Percentiles rank a stretch among this genome's conserved stretches.
Conservation (phyloP, 805 yeast species). For the Teunomyces panamensis region DNA sequence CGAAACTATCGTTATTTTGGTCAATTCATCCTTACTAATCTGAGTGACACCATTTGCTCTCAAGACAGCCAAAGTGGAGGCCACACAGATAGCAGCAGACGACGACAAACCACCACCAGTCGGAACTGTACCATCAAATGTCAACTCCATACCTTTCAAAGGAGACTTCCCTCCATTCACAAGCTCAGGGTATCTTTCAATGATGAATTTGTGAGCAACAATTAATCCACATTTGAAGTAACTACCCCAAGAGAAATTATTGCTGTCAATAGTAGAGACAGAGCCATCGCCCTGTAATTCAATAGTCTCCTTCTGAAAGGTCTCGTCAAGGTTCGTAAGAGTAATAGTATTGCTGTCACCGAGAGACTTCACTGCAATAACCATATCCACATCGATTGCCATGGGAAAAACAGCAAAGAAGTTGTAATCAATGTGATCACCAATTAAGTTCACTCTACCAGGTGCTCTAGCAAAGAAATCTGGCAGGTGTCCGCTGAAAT, state of each 20-base stretch:
- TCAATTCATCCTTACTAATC: conserved; percentile 50
- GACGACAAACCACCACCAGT: conserved; percentile 71
- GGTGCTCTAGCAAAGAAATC: conserved; percentile 61
- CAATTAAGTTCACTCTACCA: conserved; percentile 73
- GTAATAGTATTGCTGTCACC: conserved; percentile 20
- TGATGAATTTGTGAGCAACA: conserved; percentile 53
- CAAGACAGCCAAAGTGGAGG: conserved; percentile 57
- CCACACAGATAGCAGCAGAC: conserved; percentile 69
- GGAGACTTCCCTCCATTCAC: conserved; percentile 15
- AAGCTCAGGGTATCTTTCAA: conserved; percentile 28
- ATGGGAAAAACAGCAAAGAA: conserved; percentile 67
- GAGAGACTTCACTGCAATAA: conserved; percentile 44
- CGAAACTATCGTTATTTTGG: conserved; percentile 58
- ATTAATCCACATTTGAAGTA: conserved; percentile 64
- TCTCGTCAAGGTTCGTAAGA: conserved; percentile 30
- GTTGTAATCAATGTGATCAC: conserved; percentile 73
- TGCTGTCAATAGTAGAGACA: conserved; percentile 45
- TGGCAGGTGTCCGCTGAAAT: conserved; percentile 27
- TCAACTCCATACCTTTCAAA: conserved; percentile 49
- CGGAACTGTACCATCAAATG: conserved; percentile 65
- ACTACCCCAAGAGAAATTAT: conserved; percentile 58
- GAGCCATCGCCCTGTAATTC: conserved; percentile 41
- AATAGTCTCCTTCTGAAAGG: conserved; percentile 34
- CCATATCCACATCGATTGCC: conserved; percentile 65
- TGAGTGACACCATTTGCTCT: conserved; percentile 45